Conservation (phyloP, 176 grass and related monocot genomes). For the Thalia dealbata region DNA sequence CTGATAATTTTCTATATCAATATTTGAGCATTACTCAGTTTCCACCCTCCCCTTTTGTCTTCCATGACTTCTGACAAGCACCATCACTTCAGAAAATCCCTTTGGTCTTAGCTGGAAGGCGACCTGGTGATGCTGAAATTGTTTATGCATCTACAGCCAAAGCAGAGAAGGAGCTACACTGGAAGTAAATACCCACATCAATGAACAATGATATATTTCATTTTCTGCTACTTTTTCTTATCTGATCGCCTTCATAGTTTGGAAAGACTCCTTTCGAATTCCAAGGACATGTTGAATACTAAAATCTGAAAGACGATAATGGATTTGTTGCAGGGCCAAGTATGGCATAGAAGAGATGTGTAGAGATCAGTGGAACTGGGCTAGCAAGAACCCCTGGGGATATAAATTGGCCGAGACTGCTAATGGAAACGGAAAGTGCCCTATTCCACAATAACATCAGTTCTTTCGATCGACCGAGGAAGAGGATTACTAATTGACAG, state of each 20-base stretch:
- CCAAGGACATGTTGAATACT: background rate
- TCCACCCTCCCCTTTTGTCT: slow-evolving; percentile 7
- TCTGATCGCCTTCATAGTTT: background rate
- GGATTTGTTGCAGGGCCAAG: slow-evolving; percentile 41
- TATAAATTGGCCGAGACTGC: slow-evolving; percentile 34
- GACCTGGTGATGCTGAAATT: slow-evolving; percentile 84
- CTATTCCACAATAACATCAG: background rate
- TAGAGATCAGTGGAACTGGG: slow-evolving; percentile 90
- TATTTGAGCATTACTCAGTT: slow-evolving; percentile 8
- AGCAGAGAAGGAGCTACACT: slow-evolving; percentile 81
- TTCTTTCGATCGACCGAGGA: background rate
- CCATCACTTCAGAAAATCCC: slow-evolving; percentile 59
- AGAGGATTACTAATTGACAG: background rate
- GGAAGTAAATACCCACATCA: slow-evolving; percentile 37
- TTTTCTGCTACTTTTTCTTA: too few species aligned
- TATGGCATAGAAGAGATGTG: slow-evolving; percentile 89
- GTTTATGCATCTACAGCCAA: slow-evolving; percentile 70
- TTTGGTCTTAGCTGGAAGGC: slow-evolving; percentile 54
- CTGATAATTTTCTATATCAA: background rate
- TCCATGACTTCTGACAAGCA: slow-evolving; percentile 2
- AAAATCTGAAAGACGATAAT: background rate
- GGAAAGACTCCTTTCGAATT: background rate
- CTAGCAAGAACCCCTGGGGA: slow-evolving; percentile 84
- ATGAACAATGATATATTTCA: too few species aligned
- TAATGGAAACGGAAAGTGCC: slow-evolving; percentile 24